Percentiles rank a stretch among this genome's conserved stretches.
These are phyloP conservation scores for Candida glucosophila DNA, from an alignment of 1,139 yeast genomes.

Conservation along the genomic window DNA sequence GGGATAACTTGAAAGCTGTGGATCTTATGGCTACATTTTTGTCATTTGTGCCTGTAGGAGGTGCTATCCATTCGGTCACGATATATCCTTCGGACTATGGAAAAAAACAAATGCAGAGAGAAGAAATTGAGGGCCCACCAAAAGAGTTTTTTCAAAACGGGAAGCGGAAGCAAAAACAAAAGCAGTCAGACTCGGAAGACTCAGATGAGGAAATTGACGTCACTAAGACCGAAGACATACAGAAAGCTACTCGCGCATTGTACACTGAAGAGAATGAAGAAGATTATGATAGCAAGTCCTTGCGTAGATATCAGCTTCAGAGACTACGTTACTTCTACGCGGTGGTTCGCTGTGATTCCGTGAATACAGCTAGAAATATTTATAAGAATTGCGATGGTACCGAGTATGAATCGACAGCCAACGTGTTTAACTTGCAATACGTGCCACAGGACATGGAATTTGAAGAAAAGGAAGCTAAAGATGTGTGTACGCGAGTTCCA, in stretches of 20 bases:
- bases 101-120: conserved; percentile 83
- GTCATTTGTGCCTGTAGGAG: conserved; percentile 76
- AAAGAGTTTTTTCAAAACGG: conserved; percentile 59
- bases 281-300: conserved; percentile 63
- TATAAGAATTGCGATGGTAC: conserved; percentile 89
- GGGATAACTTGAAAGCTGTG: conserved; percentile 86
- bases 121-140: conserved; percentile 91
- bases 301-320: conserved; percentile 78
- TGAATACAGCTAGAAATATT: conserved; percentile 63
- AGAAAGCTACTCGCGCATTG: conserved; percentile 52
- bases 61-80: conserved; percentile 58
- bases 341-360: conserved; percentile 75
- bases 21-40: conserved; percentile 87
- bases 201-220: conserved; percentile 41
- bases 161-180: conserved; percentile 12
- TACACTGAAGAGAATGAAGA: conserved; percentile 67
- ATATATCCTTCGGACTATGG: conserved; percentile 95
- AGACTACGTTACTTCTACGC: conserved; percentile 88
- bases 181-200: conserved; percentile 27
- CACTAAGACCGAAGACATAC: conserved; percentile 33
- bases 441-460: conserved; percentile 89
- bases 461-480: conserved; percentile 64
- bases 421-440: conserved; percentile 84
- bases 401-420: conserved; percentile 93
- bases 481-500: conserved; percentile 65